Evolutionary conservation across 345 rosid genomes (phyloP), one percentile per base, ranked within the genome.

Genomic region (Salix exigua): DNA sequence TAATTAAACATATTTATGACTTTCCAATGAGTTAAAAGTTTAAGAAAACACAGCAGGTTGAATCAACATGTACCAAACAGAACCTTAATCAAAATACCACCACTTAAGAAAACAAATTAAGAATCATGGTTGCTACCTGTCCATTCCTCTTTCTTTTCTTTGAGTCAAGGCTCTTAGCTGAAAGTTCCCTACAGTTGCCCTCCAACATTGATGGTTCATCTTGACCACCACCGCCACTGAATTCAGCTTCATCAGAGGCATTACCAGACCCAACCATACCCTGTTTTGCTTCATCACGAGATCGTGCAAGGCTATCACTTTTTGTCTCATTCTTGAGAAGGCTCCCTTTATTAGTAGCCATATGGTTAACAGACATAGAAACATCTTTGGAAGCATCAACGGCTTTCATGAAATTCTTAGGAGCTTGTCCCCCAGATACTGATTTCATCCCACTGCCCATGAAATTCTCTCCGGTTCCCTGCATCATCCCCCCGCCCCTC

Each of bases 191-290:
- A 48, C 86, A 83, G 38, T 84, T 71, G 75, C 82, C 85, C 66
- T 83, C 90, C 84, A 85, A 61, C 37, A 74, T 82, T n/a, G 88
- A 80, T 31, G 74, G 80, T 68, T 86, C 90, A 62, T 88, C 88
- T 79, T 80, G 91, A 81, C 85, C 88, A 17, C 83, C 86, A 40
- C 88, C 87, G 18, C 91, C 99, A 81, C 92, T 89, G 81, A 86
- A 89, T 82, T 91, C 96, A 71, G 92, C 86, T 83, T 91, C 92
- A 82, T 91, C 96, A 12, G 99, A 92, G 64, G 89, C 93, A 81
- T 92, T 88, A 68, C 90, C 88, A 17, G 94, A 89, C 70, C 87
- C 90, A 79, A 88, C 88, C 75, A 82, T 77, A 80, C 86, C 87
- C 82, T 84, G 88, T 83, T 86, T 89, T 73, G 65, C 87, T 75